Conservation (phyloP, 495 filamentous ascomycete species). For the Rhizodiscina lignyota region DNA sequence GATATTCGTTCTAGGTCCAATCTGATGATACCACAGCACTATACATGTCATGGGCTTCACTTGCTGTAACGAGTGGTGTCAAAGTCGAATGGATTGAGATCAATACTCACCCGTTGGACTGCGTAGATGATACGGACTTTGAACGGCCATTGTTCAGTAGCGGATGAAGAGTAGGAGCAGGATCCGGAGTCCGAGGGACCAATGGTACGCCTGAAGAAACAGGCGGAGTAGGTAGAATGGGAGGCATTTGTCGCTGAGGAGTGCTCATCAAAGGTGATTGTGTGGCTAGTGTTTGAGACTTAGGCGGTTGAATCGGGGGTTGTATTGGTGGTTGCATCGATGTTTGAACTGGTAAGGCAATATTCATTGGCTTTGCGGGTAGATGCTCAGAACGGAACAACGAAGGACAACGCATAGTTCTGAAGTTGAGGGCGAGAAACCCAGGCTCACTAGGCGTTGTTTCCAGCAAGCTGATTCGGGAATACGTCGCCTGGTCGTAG, state of each 20-base stretch:
- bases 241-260: not conserved
- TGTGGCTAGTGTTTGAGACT: not conserved
- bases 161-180: no score
- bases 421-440: constrained; percentile 18
- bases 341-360: no score
- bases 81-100: no score
- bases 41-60: no score
- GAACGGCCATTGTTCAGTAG: no score
- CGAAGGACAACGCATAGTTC: constrained; percentile 9
- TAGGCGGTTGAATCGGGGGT: not conserved
- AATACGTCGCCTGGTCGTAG: constrained; percentile 10
- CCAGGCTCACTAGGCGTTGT: constrained; percentile 11
- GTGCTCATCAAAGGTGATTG: not conserved
- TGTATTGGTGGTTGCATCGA: not conserved
- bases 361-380: no score
- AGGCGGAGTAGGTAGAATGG: not conserved
- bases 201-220: no score
- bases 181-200: no score
- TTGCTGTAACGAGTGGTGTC: no score
- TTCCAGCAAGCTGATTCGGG: constrained; percentile 20
- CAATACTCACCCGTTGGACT: no score
- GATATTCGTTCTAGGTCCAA: not conserved
- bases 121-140: no score
- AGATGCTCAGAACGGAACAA: constrained; percentile 13
- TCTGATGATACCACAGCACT: not conserved